Percentiles rank a stretch among this genome's conserved stretches.
Conservation (phyloP, 352 stramenopile genomes). For the Phytophthora idaei region DNA sequence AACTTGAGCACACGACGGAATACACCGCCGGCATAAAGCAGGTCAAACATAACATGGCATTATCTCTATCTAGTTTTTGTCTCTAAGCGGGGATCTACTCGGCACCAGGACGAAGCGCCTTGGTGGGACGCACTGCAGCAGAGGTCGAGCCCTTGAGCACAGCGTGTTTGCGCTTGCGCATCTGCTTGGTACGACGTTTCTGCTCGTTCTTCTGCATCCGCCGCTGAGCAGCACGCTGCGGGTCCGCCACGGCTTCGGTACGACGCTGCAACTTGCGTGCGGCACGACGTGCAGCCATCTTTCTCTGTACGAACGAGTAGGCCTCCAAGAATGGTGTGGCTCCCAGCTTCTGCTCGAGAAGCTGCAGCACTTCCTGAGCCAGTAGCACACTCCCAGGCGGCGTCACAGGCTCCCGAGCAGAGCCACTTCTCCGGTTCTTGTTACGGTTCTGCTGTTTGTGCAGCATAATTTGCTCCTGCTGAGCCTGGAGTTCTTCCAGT, state of each 20-base stretch:
- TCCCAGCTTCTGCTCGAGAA: conserved; percentile 83
- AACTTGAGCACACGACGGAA: conserved; percentile 4
- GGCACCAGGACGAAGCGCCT: conserved; percentile 67
- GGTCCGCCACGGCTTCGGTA: conserved; percentile 78
- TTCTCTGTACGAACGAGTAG: conserved; percentile 87
- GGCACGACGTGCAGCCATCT: conserved; percentile 74
- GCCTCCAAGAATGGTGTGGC: conserved; percentile 71
- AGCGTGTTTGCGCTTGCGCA: conserved; percentile 90
- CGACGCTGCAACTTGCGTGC: conserved; percentile 80
- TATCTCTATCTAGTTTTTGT: conserved; percentile 33
- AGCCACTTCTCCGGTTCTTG: conserved; percentile 35
- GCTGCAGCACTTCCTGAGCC: conserved; percentile 86
- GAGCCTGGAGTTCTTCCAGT: conserved; percentile 53
- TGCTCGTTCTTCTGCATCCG: conserved; percentile 89
- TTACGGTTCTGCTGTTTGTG: conserved; percentile 37
- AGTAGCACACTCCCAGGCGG: conserved; percentile 62
- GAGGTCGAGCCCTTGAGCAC: conserved; percentile 81
- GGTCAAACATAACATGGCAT: conserved; percentile 32
- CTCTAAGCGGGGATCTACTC: conserved; percentile 38
- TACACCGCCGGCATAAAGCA: conserved; percentile 14
- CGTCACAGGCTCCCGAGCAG: conserved; percentile 20
- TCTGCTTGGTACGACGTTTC: conserved; percentile 82
- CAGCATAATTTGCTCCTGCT: conserved; percentile 31
- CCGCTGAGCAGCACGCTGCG: conserved; percentile 70
- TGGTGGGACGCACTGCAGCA: conserved; percentile 57